These are phyloP conservation scores for Debaryomyces sp. DNA, from an alignment of 1,139 yeast species.

Conservation along the genomic window DNA sequence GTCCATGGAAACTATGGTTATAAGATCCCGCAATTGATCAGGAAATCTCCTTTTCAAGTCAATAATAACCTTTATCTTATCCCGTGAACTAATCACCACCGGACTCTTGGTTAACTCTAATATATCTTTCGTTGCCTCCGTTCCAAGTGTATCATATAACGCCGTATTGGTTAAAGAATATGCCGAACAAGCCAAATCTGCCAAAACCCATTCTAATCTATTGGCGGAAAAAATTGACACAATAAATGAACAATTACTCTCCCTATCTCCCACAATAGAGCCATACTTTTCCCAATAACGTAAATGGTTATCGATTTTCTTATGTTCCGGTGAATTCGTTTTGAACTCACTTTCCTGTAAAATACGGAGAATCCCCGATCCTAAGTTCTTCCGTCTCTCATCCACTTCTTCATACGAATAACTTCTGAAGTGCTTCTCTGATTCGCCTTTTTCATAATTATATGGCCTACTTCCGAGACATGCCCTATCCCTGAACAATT, in stretches of 20 bases:
- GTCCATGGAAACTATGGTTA: conserved; percentile 42
- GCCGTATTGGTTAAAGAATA: conserved; percentile 43
- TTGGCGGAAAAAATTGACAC: conserved; percentile 40
- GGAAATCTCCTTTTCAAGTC: conserved; percentile 29
- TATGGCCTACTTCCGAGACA: conserved; percentile 34
- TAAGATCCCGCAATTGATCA: conserved; percentile 28
- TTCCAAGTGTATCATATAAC: conserved; percentile 44
- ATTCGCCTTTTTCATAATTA: conserved; percentile 39
- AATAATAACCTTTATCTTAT: conserved; percentile 31
- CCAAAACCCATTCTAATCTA: conserved; percentile 40
- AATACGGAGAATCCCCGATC: conserved; percentile 63
- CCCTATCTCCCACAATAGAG: conserved; percentile 19
- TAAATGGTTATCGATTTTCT: conserved; percentile 25
- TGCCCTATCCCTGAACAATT: conserved; percentile 25
- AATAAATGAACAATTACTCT: conserved; percentile 34
- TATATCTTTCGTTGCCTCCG: conserved; percentile 37
- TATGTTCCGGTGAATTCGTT: conserved; percentile 31
- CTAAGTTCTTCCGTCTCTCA: conserved; percentile 51
- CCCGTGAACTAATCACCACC: conserved; percentile 35
- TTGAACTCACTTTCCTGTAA: conserved; percentile 46
- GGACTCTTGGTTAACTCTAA: conserved; percentile 39
- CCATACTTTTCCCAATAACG: conserved; percentile 13
- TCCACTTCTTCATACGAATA: conserved; percentile 46
- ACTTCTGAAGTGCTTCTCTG: conserved; percentile 47
- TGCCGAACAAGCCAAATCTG: conserved; percentile 41